Evolutionary conservation across 345 rosid genomes (phyloP).

Genomic region (Pistacia vera): DNA sequence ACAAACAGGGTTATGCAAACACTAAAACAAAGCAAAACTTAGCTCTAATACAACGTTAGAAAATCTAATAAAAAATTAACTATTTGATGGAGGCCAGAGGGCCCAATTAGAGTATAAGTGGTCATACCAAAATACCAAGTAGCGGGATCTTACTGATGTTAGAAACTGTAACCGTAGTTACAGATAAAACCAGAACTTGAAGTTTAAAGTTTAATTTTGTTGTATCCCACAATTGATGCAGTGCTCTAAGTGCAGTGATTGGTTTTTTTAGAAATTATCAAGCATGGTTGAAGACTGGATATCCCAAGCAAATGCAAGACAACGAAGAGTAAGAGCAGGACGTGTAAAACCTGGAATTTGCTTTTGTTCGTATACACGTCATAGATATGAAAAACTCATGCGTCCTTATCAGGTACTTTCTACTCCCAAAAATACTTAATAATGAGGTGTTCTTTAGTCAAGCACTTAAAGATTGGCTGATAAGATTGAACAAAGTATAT

Average conservation of each 20-base stretch:
- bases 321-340: constrained; percentile 90
- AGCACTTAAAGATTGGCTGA: too few relatives aligned
- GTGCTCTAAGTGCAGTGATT: constrained; percentile 12
- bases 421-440: background rate
- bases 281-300: constrained; percentile 99
- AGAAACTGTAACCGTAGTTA: background rate
- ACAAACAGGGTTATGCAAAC: background rate
- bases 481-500: too few relatives aligned
- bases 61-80: background rate
- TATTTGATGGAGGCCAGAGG: background rate
- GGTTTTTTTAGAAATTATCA: constrained; percentile 67
- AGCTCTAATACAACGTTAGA: background rate
- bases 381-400: constrained; percentile 83
- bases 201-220: background rate
- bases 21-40: background rate
- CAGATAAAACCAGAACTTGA: background rate
- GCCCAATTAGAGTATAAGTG: background rate
- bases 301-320: constrained; percentile 89
- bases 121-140: background rate
- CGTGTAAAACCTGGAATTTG: constrained; percentile 95
- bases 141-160: background rate
- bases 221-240: constrained; percentile 10
- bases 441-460: background rate
- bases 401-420: constrained; percentile 79
- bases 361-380: constrained; percentile 70